phyloP scores from a whole-genome alignment of 73 alveolate genomes.

The Paramecium pentaurelia region DNA sequence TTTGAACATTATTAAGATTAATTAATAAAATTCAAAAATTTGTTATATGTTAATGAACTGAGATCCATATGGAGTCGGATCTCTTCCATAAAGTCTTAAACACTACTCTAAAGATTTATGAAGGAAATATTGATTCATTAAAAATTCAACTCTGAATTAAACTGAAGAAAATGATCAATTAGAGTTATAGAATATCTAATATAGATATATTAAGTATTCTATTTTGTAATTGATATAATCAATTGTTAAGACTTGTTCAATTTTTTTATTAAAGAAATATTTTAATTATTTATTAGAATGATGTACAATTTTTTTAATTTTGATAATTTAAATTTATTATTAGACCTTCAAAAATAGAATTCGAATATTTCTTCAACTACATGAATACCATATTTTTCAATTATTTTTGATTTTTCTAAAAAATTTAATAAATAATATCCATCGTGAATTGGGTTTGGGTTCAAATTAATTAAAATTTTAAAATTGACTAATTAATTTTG shows the following conservation, averaged over 20 bases:
- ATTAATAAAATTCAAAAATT: neutral
- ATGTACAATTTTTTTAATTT: too few species aligned
- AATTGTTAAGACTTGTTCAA: too few species aligned
- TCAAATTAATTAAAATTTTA: neutral
- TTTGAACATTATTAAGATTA: neutral
- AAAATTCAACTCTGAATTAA: slow-evolving; percentile 27
- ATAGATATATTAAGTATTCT: too few species aligned
- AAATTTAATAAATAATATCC: neutral
- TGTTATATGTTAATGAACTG: neutral
- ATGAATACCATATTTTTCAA: neutral
- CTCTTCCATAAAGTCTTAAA: slow-evolving; percentile 76
- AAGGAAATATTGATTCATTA: slow-evolving; percentile 60
- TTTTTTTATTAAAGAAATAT: too few species aligned
- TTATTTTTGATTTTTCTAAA: neutral
- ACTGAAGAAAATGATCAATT: neutral
- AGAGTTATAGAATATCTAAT: neutral
- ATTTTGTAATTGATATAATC: too few species aligned
- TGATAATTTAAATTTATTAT: too few species aligned
- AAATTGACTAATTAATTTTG: neutral
- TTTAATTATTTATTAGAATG: too few species aligned
- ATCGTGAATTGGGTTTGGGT: neutral
- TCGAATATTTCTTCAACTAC: neutral
- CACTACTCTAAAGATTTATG: slow-evolving; percentile 65
- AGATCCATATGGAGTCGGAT: slow-evolving; percentile 58
- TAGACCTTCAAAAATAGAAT: neutral